Evolutionary conservation across 257 asterid genomes (phyloP), one percentile per base, ranked within the genome.

Genomic region (Salvia splendens): DNA sequence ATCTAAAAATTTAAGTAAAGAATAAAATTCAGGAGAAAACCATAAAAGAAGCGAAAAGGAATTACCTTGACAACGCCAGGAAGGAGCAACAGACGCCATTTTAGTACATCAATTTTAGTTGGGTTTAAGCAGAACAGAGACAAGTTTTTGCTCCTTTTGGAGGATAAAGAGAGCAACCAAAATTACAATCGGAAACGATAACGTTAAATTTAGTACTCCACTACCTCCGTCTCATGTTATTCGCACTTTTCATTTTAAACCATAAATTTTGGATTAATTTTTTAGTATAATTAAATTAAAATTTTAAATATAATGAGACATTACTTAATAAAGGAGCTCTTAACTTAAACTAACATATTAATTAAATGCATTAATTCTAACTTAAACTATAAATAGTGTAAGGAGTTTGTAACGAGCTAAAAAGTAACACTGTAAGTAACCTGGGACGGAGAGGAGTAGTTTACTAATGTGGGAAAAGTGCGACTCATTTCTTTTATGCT

Each of bases 41-140:
- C 32, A 52, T 11, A 15, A 45, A 61, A 30, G 54, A 62, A 50
- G 51, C 15, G 38, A 40, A 54, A 48, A 33, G 12, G 56, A 60
- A 10, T 12, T 42, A 83, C 88, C 88, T 80, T 80, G 85, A 68
- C 70, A 83, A 40, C 20, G 73, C 88, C 85, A 83, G 49, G 79
- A 75, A 64, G 81, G 85, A 5, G 83, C 64, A 32, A 78, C 61
- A 33, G 79, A 75, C 63, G 71, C 75, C 88, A 83, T 83, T 72
- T 55, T 55, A 12, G 53, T 14, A 14, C 74, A 41, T n/a, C 8
- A 61, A 14, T 15, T 8, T 56, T 9, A 57, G 56, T 49, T 50
- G 69, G 79, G 76, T 75, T 75, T 70, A 69, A 75, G 73, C 57
- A 47, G 12, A 8, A 11, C 41, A 17, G 51, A 60, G 2, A 3